Base-by-base conservation (phyloP, 1,284 basidiomycete genomes). In the Moesziomyces antarcticus region DNA sequence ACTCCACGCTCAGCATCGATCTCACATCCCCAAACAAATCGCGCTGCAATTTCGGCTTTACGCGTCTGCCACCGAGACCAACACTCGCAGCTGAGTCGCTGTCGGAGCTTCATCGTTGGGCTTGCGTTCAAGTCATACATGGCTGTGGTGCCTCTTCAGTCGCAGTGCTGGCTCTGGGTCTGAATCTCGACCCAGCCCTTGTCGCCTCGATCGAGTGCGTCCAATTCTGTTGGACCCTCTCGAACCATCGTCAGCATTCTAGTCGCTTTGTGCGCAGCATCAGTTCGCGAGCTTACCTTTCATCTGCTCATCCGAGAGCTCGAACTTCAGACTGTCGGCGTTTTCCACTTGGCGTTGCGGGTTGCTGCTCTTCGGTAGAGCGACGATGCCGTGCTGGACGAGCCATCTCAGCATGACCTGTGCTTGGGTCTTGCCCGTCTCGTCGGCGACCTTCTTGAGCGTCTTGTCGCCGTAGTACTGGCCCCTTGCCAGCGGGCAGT, bases 401-500 rank as follows among this genome's bases (percentile, higher is more conserved):
- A 92, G 91, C 16, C 90, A 90, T 48, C 92, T 86, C 59, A 92
- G 85, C 30, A 94, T 87, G 50, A 94, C 87, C 77, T 93, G 93
- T 1, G 91, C 90, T 14, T 89, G 87, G 16, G 87, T 85, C 79
- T 90, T 92, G 35, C 83, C 81, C 76, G 91, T 88, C 85, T 90
- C 89, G 35, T 66, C 24, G 3, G 55, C 66, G 35, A 74, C 59
- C 13, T 53, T 59, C 48, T 77, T 54, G 25, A 75, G 65, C 61
- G 79, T 71, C 27, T 52, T 27, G 13, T 65, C 56, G 20, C 72
- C 60, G n/a, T 68, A 64, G 40, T 75, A 90, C 77, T 90, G 88
- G 8, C 90, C 89, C 14, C 91, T 91, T 9, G 93, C 93, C 27
- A 94, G 88, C 5, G 93, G 93, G 11, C 91, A 93, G 85, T 93